Conservation (phyloP, 192 early-diverging fungal species). For the Mortierella hygrophila region DNA sequence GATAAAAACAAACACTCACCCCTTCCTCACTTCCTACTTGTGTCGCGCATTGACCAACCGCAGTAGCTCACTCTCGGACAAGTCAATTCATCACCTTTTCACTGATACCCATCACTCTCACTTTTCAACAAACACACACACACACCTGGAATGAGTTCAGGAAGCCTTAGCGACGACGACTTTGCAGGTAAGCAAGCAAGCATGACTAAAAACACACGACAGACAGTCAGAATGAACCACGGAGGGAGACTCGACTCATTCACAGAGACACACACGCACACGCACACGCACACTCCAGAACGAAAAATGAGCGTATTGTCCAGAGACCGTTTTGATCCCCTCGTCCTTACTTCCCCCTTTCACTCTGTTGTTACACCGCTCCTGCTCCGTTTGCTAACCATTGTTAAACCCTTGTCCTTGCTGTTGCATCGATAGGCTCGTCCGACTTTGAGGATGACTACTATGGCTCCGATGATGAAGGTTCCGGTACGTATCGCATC, state of each 20-base stretch:
- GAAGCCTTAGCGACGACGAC: slow-evolving; percentile 34
- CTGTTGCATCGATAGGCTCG: slow-evolving; percentile 9
- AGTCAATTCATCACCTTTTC: no score
- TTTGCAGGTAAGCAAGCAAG: slow-evolving; percentile 22
- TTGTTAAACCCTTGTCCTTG: neutral
- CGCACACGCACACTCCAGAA: neutral
- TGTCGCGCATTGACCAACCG: slow-evolving; percentile 8
- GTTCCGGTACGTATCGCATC: slow-evolving; percentile 23
- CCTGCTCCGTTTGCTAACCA: neutral
- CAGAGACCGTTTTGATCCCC: neutral
- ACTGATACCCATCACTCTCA: neutral
- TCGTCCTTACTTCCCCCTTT: neutral
- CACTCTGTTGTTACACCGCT: neutral
- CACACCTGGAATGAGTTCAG: slow-evolving; percentile 23
- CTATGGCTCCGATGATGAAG: slow-evolving; percentile 26
- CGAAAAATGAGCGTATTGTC: neutral
- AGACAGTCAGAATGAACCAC: no score
- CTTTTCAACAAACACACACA: neutral
- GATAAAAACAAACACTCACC: neutral
- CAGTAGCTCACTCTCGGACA: slow-evolving; percentile 6
- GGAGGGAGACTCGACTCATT: neutral
- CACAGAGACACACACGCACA: no score
- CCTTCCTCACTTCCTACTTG: neutral
- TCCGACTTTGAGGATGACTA: slow-evolving; percentile 32
- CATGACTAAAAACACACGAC: no score